A percentile compares a stretch with the other conserved stretches of the same genome.
Evolutionary conservation across 1,284 basidiomycete species (phyloP).

Genomic region (Leccinum fuscescens): DNA sequence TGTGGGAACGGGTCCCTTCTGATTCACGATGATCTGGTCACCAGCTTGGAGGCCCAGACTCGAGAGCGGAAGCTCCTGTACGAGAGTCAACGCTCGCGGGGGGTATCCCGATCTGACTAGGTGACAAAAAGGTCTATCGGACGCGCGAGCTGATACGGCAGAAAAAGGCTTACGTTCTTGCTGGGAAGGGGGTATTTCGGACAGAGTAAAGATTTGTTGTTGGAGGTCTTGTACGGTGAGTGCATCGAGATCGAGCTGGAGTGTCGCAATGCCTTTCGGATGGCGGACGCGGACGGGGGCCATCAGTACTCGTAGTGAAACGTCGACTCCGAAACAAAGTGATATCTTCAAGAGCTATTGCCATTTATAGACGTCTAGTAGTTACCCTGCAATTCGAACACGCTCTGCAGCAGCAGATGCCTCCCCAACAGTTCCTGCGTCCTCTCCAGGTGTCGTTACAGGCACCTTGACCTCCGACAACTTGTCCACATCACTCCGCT

Average conservation of each 20-base stretch:
- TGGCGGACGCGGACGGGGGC: constrained; percentile 72
- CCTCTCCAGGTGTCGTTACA: constrained; percentile 9
- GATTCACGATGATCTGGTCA: too few species aligned
- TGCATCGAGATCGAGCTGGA: constrained; percentile 64
- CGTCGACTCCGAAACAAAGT: background rate
- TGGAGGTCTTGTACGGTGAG: constrained; percentile 72
- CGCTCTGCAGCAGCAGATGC: background rate
- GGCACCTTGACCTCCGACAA: constrained; percentile 23
- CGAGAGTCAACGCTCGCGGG: too few species aligned
- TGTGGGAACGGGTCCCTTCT: too few species aligned
- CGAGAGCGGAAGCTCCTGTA: too few species aligned
- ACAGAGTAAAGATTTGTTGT: constrained; percentile 62
- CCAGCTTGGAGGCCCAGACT: too few species aligned
- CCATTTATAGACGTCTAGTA: constrained; percentile 8
- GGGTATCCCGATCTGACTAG: too few species aligned
- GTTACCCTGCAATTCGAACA: background rate
- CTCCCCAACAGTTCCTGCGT: background rate
- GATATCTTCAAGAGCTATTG: background rate
- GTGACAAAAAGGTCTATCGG: too few species aligned
- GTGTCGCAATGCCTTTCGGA: constrained; percentile 77
- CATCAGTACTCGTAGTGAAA: constrained; percentile 39
- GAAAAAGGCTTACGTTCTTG: constrained; percentile 64
- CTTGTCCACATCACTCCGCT: constrained; percentile 17
- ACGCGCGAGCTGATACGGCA: too few species aligned
- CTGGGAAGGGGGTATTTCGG: constrained; percentile 71